Base-by-base conservation (phyloP, 225 moss, liverwort and hornwort genomes). In the Bryoerythrophyllum caledonicum region DNA sequence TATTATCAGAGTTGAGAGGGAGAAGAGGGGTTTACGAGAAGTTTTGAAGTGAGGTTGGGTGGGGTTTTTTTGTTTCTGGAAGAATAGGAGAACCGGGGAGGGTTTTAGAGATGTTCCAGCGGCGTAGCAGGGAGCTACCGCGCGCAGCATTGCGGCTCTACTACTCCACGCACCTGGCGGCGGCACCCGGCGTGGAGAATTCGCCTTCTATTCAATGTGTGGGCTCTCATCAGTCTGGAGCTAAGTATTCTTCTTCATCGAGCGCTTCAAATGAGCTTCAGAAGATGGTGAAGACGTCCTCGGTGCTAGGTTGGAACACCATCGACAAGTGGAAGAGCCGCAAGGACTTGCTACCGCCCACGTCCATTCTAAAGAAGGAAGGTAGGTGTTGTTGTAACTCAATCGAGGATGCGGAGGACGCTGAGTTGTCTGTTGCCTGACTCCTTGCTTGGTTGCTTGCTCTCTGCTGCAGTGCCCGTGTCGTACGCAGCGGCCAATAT, bases 291-390 rank as follows among this genome's bases (percentile, higher is more conserved):
- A 81, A 81, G 81, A 79, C 78, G 62, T 77, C 81, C 49, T 78
- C 86, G 65, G 73, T 88, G 14, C 58, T 88, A 5, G 88, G 88
- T 34, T 88, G 83, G 73, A 81, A 88, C 76, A 86, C 85, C 53
- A 77, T 78, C 28, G 88, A 88, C 60, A 82, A 80, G 78, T 88
- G 88, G 88, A 85, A 86, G 73, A 82, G 78, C 59, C 88, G 88
- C 63, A 78, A 82, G 65, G 88, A 88, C 68, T 79, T 85, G 73
- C 62, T 83, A 26, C 85, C 85, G 19, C 82, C 85, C 30, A 74
- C 68, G 28, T 79, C 86, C 54, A 75, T 86, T 11, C 19, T 88
- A 4, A 70, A 16, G 10, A 86, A 86, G 74, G 80, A 73, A 82
- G 80, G 85, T 79, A 70, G 46, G 41, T 57, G 23, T 59, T 55